A percentile compares a stretch with the other conserved stretches of the same genome.
phyloP scores from a whole-genome alignment of 2,329 filamentous ascomycete species.

The Diaporthe velutina region DNA sequence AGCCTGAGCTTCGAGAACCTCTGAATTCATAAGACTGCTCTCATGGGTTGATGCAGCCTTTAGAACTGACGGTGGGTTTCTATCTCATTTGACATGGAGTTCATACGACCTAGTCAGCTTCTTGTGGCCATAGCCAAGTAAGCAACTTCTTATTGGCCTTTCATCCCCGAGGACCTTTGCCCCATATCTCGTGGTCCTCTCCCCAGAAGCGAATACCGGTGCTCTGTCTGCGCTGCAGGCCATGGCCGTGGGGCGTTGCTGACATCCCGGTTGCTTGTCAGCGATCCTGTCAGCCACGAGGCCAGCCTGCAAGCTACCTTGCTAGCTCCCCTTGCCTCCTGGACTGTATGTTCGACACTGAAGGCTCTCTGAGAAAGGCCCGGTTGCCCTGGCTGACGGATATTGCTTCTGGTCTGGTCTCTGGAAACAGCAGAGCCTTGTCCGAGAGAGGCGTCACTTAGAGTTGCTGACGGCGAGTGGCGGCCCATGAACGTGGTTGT shows the following conservation, averaged over 20 bases:
- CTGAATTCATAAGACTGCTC: not conserved
- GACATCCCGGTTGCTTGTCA: constrained; percentile 1
- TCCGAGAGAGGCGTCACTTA: not conserved
- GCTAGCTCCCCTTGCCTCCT: not conserved
- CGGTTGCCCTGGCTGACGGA: not conserved
- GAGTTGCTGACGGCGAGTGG: constrained; percentile 5
- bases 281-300: constrained; percentile 28
- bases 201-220: not conserved
- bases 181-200: not conserved
- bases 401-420: not conserved
- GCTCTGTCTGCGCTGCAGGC: not conserved
- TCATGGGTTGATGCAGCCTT: too few relatives aligned
- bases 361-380: too few relatives aligned
- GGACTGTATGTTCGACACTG: not conserved
- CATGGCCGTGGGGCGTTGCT: not conserved
- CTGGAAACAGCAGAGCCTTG: not conserved
- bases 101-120: not conserved
- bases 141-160: not conserved
- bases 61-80: not conserved
- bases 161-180: not conserved
- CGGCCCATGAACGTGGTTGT: not conserved
- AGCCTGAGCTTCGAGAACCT: not conserved
- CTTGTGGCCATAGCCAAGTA: not conserved
- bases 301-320: not conserved
- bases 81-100: not conserved